Base-by-base conservation (phyloP, 805 yeast species). In the Ogataea nakhonphanomensis region DNA sequence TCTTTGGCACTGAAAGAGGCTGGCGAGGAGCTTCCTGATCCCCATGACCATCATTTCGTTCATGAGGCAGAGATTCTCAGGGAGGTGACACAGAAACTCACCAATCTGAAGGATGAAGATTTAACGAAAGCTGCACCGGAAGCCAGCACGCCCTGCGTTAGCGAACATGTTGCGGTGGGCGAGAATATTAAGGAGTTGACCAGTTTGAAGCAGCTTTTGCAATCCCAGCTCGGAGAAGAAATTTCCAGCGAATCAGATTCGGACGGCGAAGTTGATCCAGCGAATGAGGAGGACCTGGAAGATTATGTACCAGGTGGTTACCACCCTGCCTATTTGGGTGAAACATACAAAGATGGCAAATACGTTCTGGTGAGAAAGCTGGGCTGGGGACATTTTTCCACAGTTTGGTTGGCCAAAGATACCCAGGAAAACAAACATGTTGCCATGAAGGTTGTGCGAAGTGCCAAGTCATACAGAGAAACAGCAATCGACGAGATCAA, bases 341-440 rank as follows among this genome's bases (percentile, higher is more conserved):
- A 95, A 59, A 64, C 65, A 15, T 91, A 83, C 62, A 84, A 87
- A 53, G 70, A 84, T 41, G 54, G 51, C 7, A 76, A 85, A 44
- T 93, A 93, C 60, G 71, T 81, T 1, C 64, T 93, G 35, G 90
- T 86, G 23, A 76, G 98, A 45, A 93, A 93, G 59, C 69, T 93
- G 4, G 99, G 99, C 0, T 93, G 99, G 99, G 99, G 99, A 25
- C 97, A 93, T 64, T 93, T 93, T 59, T 83, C 95, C 21, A 93
- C 96, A 1, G 97, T 87, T 15, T 90, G 96, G 97, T 69, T 86
- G 22, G 98, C 96, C 4, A 73, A 66, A 45, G 70, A 68, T 37
- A 81, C 78, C 43, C 71, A 68, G 46, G 67, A 70, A 40, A 71
- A 75, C 44, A 66, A 75, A 34, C 96, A 85, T 58, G 98, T 93